Percentiles rank a stretch among this genome's conserved stretches.
phyloP scores from a whole-genome alignment of 2,329 filamentous ascomycete species.

The Xylariales sp. region DNA sequence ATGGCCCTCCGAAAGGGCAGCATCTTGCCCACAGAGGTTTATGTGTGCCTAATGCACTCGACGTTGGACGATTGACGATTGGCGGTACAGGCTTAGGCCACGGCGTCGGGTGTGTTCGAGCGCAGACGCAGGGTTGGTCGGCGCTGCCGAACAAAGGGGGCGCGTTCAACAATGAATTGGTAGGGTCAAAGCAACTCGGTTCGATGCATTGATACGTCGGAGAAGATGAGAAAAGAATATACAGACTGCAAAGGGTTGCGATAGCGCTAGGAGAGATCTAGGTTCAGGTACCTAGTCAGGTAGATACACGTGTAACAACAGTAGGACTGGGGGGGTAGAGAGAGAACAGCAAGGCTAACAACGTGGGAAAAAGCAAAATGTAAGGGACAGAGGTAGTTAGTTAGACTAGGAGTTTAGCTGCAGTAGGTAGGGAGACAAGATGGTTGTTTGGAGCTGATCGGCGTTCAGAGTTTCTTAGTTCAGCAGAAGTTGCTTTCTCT shows the following conservation, averaged over 20 bases:
- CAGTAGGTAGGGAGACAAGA: background rate
- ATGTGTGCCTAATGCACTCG: slow-evolving; percentile 1
- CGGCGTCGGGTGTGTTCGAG: slow-evolving; percentile 13
- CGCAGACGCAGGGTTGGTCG: slow-evolving; percentile 2
- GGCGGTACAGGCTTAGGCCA: slow-evolving; percentile 19
- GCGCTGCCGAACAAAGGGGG: slow-evolving; percentile 18
- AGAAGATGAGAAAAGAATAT: background rate
- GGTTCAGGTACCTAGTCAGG: background rate
- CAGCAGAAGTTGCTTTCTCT: slow-evolving; percentile 4
- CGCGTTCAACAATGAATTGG: slow-evolving; percentile 11
- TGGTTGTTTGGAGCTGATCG: slow-evolving; percentile 28
- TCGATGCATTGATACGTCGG: slow-evolving; percentile 24
- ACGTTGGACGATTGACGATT: background rate
- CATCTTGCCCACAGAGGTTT: slow-evolving; percentile 43
- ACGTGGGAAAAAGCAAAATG: background rate
- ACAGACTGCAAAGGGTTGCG: background rate
- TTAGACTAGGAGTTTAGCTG: background rate
- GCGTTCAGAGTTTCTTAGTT: slow-evolving; percentile 31
- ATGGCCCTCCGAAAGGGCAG: slow-evolving; percentile 51
- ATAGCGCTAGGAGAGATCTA: slow-evolving; percentile 4
- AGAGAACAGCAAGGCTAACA: background rate
- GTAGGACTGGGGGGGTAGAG: too few relatives aligned
- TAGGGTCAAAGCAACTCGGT: slow-evolving; percentile 16
- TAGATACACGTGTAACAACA: background rate
- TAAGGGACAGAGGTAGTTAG: background rate